These are phyloP conservation scores for Schoenoplectus tabernaemontani DNA, from an alignment of 202 grass and related monocot species.

Conservation along the genomic window DNA sequence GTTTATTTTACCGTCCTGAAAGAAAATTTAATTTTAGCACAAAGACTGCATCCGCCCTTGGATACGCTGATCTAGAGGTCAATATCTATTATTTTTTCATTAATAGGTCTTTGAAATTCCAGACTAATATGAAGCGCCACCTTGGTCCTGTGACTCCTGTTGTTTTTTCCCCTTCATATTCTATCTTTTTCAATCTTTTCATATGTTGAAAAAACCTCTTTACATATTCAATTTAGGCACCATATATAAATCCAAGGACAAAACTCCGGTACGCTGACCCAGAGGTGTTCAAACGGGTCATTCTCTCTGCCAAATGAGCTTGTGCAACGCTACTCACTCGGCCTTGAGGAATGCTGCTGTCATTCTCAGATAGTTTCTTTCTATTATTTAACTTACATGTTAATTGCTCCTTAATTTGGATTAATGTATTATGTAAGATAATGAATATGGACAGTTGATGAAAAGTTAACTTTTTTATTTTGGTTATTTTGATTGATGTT, in stretches of 20 bases:
- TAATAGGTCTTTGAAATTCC: neutral
- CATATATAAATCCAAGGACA: conserved; percentile 72
- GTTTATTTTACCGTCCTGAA: no score
- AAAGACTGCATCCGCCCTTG: no score
- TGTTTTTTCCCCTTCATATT: neutral
- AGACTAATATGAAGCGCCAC: neutral
- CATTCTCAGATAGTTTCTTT: conserved; percentile 35
- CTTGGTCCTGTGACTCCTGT: neutral
- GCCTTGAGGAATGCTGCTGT: conserved; percentile 64
- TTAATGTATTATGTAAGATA: neutral
- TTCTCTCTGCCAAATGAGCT: conserved; percentile 58
- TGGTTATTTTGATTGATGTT: neutral
- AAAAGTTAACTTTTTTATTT: neutral
- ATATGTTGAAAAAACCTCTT: conserved; percentile 1
- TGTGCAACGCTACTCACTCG: conserved; percentile 48
- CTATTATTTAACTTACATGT: neutral
- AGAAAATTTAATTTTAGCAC: no score
- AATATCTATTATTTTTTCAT: no score
- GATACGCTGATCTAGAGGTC: no score
- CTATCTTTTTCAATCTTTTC: neutral
- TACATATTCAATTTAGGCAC: conserved; percentile 37
- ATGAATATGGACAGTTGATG: neutral
- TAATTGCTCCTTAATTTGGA: neutral
- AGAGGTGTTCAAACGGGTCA: conserved; percentile 65
- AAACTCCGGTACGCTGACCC: conserved; percentile 53